Percentiles rank a stretch among this genome's conserved stretches.
Evolutionary conservation across 352 stramenopile species (phyloP).

Genomic region (Plasmopara muralis): DNA sequence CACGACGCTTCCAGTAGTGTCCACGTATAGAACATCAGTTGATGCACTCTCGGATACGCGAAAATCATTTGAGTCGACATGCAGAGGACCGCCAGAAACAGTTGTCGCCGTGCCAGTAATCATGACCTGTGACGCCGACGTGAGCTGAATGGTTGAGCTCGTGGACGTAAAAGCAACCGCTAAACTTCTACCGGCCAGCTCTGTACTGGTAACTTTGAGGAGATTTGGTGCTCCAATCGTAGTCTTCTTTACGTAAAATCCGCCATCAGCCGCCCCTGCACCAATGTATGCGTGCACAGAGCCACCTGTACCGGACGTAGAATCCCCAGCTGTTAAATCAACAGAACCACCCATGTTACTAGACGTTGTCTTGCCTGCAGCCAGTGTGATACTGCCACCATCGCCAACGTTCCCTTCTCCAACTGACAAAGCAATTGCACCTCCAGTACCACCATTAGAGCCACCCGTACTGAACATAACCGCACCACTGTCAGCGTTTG

Average conservation of each 20-base stretch:
- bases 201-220: conserved; percentile 29
- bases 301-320: conserved; percentile 31
- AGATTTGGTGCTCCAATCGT: conserved; percentile 21
- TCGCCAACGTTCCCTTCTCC: conserved; percentile 22
- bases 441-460: conserved; percentile 28
- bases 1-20: conserved; percentile 19
- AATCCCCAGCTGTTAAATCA: conserved; percentile 34
- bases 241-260: conserved; percentile 40
- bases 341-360: conserved; percentile 29
- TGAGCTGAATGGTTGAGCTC: conserved; percentile 36
- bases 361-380: too few species aligned
- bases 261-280: conserved; percentile 16
- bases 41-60: conserved; percentile 22
- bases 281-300: conserved; percentile 35
- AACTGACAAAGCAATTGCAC: conserved; percentile 33
- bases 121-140: conserved; percentile 27
- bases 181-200: conserved; percentile 27
- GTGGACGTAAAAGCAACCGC: conserved; percentile 38
- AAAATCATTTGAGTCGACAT: conserved; percentile 45
- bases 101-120: conserved; percentile 40
- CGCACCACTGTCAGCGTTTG: conserved; percentile 29
- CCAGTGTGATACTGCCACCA: too few species aligned
- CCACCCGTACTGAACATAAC: conserved; percentile 28
- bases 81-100: conserved; percentile 34
- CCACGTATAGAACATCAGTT: conserved; percentile 30